Conservation (phyloP, 108 stramenopile genomes). For the Discostella pseudostelligera region DNA sequence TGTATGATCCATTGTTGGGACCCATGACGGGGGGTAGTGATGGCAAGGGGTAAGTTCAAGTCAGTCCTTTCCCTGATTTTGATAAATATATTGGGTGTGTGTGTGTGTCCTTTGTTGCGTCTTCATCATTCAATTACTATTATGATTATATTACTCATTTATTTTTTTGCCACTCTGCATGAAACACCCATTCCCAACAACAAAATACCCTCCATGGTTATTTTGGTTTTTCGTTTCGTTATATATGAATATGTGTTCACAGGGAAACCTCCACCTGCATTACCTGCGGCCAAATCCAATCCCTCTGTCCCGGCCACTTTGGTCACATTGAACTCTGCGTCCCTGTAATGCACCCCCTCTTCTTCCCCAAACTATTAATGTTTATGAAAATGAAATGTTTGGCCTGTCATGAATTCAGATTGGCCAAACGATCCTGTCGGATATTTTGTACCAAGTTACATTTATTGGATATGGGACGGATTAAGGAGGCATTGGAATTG, state of each 20-base stretch:
- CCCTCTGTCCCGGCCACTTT: conserved; percentile 93
- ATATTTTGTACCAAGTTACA: conserved; percentile 66
- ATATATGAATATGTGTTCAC: too few species aligned
- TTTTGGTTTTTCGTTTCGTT: too few species aligned
- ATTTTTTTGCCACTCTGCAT: too few species aligned
- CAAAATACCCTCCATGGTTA: too few species aligned
- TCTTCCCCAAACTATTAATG: conserved; percentile 74
- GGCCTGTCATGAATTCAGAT: conserved; percentile 86
- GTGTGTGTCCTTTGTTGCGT: too few species aligned
- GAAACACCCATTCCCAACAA: too few species aligned
- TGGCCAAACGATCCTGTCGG: conserved; percentile 35
- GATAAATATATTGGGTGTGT: too few species aligned
- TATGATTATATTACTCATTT: too few species aligned
- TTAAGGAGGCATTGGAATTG: conserved; percentile 58
- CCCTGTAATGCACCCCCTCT: conserved; percentile 93
- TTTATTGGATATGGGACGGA: conserved; percentile 58
- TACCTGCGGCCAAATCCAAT: conserved; percentile 86
- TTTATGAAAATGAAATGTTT: conserved; percentile 92
- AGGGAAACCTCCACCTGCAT: conserved; percentile 60
- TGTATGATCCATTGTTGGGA: conserved; percentile 94
- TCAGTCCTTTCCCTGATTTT: too few species aligned
- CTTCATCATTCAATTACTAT: neutral
- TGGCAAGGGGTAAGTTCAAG: neutral
- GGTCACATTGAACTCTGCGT: conserved; percentile 97
- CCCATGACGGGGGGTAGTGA: conserved; percentile 52